Evolutionary conservation across 139 green algal species (phyloP), one percentile per base, ranked within the genome.

Genomic region (Chlamydomonas sp.): DNA sequence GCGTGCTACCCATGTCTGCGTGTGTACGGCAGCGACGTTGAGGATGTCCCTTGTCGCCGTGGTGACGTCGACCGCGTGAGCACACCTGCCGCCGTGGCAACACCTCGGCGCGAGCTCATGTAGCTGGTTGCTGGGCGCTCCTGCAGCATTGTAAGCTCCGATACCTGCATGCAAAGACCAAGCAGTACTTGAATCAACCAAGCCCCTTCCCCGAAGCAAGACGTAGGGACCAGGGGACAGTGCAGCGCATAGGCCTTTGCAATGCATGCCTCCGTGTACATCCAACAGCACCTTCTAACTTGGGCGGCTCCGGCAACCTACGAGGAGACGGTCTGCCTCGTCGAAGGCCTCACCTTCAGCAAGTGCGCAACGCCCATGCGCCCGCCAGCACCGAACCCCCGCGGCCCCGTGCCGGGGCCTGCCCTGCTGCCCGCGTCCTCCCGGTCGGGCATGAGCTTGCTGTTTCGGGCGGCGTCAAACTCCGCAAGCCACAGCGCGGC

Each of bases 401-500:
- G n/a, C 57, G 15, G 20, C 10, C 71, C n/a, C 60, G 15, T 8
- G 3, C 61, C 61, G 3, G 15, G 31, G 60, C 82, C 71, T 14
- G n/a, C 31, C 62, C 71, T 60, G 3, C 77, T 59, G 15, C 79
- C 2, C 15, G 57, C 59, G 18, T 83, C 49, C 78, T 4, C 15
- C 75, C 58, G 3, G 63, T 14, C 79, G 79, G 49, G 9, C 61
- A 79, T 2, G 62, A 87, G 63, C 62, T 63, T 31, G 10, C 63
- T 60, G 31, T 87, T 77, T 5, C 82, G 77, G 0, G 83, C 88
- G 10, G 79, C 79, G 57, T 92, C 76, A 71, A 92, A 92, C 8
- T 90, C 85, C 6, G n/a, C 0, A 69, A 92, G 77, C 89, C 89
- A 92, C 63, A 92, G 75, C 61, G 89, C 85, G 5, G 63, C 66